These are phyloP conservation scores for Schizosaccharomyces versatilis DNA, from an alignment of 1,139 yeast species.

Conservation along the genomic window DNA sequence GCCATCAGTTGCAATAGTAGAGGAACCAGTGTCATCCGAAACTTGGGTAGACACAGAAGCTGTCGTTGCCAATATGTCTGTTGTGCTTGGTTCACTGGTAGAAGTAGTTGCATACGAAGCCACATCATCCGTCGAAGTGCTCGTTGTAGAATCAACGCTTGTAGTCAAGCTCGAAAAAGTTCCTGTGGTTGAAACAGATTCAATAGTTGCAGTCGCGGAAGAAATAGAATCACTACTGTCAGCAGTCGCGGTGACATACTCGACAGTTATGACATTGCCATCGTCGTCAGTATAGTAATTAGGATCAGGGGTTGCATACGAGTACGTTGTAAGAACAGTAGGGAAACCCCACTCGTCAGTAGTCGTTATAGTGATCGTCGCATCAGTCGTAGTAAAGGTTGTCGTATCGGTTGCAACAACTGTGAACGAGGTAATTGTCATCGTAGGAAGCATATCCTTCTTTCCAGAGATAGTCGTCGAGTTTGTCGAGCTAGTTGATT, in stretches of 20 bases:
- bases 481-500: not conserved
- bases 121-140: not conserved
- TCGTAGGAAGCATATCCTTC: not conserved
- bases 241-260: not conserved
- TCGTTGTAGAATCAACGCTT: not conserved
- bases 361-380: not conserved
- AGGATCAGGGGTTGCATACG: not conserved
- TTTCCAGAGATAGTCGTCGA: not conserved
- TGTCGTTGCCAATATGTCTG: not conserved
- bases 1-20: not conserved
- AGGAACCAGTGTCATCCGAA: not conserved
- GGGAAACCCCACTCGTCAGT: not conserved
- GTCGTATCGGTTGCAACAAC: not conserved
- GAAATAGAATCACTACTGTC: not conserved
- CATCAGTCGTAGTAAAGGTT: not conserved
- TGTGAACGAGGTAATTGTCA: not conserved
- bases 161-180: not conserved
- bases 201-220: not conserved
- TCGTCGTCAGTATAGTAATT: not conserved
- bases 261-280: not conserved
- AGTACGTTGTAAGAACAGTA: not conserved
- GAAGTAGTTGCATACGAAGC: too few relatives aligned
- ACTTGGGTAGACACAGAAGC: not conserved
- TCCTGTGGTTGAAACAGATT: not conserved
- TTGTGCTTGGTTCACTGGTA: too few relatives aligned